phyloP scores from a whole-genome alignment of 352 stramenopile genomes.

The Pythium periplocum region DNA sequence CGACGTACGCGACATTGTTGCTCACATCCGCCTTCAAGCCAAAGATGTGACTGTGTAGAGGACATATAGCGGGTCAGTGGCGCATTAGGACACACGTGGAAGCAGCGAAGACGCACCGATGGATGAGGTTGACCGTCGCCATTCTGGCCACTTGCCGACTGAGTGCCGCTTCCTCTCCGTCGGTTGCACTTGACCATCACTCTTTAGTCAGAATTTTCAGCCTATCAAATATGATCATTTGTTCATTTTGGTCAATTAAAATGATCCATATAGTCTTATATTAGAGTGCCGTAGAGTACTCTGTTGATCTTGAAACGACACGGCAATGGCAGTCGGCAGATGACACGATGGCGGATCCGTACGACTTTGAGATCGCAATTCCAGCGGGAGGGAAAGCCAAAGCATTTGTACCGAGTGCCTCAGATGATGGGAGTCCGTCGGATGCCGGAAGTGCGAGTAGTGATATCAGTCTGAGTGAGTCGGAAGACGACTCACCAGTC shows the following conservation, averaged over 20 bases:
- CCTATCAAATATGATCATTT: too few relatives aligned
- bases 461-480: conserved; percentile 5
- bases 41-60: conserved; percentile 74
- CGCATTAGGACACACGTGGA: not conserved
- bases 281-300: not conserved
- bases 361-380: conserved; percentile 49
- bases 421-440: too few relatives aligned
- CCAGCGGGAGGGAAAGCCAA: conserved; percentile 6
- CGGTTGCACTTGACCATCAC: too few relatives aligned
- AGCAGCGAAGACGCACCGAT: conserved; percentile 19
- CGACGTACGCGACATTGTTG: conserved; percentile 79
- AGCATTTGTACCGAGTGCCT: too few relatives aligned
- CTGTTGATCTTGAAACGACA: too few relatives aligned
- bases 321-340: too few relatives aligned
- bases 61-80: not conserved
- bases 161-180: too few relatives aligned
- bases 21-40: conserved; percentile 84
- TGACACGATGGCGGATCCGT: conserved; percentile 21
- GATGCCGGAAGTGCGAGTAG: too few relatives aligned
- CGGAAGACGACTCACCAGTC: conserved; percentile 4
- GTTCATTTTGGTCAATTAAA: too few relatives aligned
- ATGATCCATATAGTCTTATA: not conserved
- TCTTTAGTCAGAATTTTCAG: too few relatives aligned
- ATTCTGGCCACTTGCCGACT: conserved; percentile 9
- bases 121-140: conserved; percentile 38